Percentiles rank a stretch among this genome's conserved stretches.
Evolutionary conservation across 495 filamentous ascomycete species (phyloP).

Genomic region (Annulohypoxylon bovei): DNA sequence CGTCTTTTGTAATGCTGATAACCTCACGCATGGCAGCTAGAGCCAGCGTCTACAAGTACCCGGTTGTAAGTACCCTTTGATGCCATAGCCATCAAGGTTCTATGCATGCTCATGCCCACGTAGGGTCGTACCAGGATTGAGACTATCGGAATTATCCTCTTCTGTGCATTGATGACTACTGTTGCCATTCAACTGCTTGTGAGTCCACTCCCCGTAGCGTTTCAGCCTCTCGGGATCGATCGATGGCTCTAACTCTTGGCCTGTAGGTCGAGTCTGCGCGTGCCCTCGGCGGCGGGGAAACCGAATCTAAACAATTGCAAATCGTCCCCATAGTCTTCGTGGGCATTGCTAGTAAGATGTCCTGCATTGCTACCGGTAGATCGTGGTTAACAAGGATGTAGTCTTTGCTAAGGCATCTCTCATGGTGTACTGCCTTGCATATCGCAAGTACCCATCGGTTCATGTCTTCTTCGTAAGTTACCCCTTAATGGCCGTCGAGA

Average conservation of each 20-base stretch:
- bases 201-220: constrained; percentile 34
- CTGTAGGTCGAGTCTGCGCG: constrained; percentile 60
- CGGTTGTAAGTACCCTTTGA: constrained; percentile 52
- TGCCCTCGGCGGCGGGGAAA: constrained; percentile 52
- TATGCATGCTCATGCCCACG: constrained; percentile 23
- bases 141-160: constrained; percentile 67
- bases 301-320: constrained; percentile 53
- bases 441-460: constrained; percentile 63
- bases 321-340: constrained; percentile 64
- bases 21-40: constrained; percentile 62
- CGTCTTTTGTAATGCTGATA: constrained; percentile 64
- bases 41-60: constrained; percentile 66
- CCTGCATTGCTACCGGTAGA: background rate
- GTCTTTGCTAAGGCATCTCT: constrained; percentile 59
- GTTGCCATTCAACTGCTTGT: constrained; percentile 64
- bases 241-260: constrained; percentile 33
- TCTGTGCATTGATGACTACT: constrained; percentile 67
- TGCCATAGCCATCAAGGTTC: constrained; percentile 5
- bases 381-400: constrained; percentile 37
- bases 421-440: constrained; percentile 62
- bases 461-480: constrained; percentile 61
- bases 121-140: constrained; percentile 64
- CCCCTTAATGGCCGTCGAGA: background rate
- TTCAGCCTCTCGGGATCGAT: constrained; percentile 19
- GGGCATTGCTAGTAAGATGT: constrained; percentile 58